Base-by-base conservation (phyloP, 352 stramenopile genomes). In the Globisporangium camurandrum region DNA sequence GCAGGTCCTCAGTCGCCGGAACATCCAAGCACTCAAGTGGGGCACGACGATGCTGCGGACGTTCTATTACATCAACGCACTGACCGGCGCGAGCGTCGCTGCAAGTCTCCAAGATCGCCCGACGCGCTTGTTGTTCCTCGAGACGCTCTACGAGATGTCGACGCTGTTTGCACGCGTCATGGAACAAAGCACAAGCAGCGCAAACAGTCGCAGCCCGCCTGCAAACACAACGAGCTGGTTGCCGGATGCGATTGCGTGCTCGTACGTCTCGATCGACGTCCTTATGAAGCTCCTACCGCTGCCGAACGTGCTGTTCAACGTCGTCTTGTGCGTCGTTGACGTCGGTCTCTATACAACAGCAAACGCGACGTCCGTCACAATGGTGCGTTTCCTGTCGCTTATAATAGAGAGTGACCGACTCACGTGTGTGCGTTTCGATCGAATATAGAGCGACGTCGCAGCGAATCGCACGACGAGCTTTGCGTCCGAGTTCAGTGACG, bases 11-110 rank as follows among this genome's bases (percentile, higher is more conserved):
- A 88, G 79, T 56, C 82, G 82, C 27, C 66, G 66, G 26, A 90
- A 91, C 44, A 66, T 91, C 49, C 75, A 84, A 76, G 82, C 77
- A 23, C 64, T 91, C 19, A 88, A 91, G 51, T 93, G 82, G 82
- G 81, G 79, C 22, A 79, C 70, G 51, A 73, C 76, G 22, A 87
- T 91, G 73, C 33, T 90, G 31, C 81, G 73, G 4, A 71, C 67
- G 38, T 88, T 93, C 41, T 91, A 93, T 54, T 86, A 85, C 44
- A 62, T 91, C 40, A 87, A 86, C 31, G 80, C 79, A 1, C 55
- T 91, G 38, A 86, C 77, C 2, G 74, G 66, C 19, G 53, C 65
- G 20, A 79, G 54, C 37, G 68, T 88, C 23, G 38, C 66, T 6
- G 58, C 74, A 0, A 71, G 74, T 46, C 64, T 93, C 14, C 66